phyloP scores from a whole-genome alignment of 371 early-diverging fungal genomes.

The Lichtheimia hyalospora region DNA sequence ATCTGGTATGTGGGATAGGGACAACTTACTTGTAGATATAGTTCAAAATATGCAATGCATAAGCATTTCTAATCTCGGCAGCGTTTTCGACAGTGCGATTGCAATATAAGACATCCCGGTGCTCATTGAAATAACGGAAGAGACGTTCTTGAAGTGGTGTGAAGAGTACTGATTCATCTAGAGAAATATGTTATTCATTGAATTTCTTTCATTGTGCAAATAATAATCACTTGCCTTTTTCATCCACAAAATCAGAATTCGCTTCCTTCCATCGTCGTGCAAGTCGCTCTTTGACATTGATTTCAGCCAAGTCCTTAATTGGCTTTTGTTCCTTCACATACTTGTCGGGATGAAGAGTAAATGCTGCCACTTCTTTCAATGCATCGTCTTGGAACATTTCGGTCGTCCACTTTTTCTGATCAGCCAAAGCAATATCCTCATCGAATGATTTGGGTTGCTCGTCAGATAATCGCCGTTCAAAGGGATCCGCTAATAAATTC shows the following conservation, averaged over 20 bases:
- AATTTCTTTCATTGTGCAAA: neutral
- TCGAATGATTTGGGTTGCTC: constrained; percentile 43
- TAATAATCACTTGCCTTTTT: neutral
- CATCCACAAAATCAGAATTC: constrained; percentile 19
- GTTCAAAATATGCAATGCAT: constrained; percentile 86
- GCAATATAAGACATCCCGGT: constrained; percentile 77
- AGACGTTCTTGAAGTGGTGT: constrained; percentile 62
- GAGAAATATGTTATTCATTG: neutral
- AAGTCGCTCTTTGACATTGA: constrained; percentile 30
- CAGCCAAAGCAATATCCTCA: constrained; percentile 44
- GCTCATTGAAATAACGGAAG: constrained; percentile 67
- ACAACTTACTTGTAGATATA: constrained; percentile 77
- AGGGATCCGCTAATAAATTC: constrained; percentile 19
- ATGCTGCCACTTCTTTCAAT: constrained; percentile 43
- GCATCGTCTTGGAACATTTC: constrained; percentile 43
- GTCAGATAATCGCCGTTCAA: constrained; percentile 46
- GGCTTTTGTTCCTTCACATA: constrained; percentile 25
- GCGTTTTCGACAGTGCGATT: constrained; percentile 63
- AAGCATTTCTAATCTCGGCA: constrained; percentile 67
- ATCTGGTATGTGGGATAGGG: neutral
- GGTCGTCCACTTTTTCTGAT: constrained; percentile 49
- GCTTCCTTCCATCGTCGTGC: constrained; percentile 38
- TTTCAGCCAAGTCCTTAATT: constrained; percentile 25
- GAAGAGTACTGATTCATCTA: constrained; percentile 25
- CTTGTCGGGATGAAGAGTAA: constrained; percentile 29